Evolutionary conservation across 805 yeast species (phyloP).

Genomic region (Candida krabiensis): DNA sequence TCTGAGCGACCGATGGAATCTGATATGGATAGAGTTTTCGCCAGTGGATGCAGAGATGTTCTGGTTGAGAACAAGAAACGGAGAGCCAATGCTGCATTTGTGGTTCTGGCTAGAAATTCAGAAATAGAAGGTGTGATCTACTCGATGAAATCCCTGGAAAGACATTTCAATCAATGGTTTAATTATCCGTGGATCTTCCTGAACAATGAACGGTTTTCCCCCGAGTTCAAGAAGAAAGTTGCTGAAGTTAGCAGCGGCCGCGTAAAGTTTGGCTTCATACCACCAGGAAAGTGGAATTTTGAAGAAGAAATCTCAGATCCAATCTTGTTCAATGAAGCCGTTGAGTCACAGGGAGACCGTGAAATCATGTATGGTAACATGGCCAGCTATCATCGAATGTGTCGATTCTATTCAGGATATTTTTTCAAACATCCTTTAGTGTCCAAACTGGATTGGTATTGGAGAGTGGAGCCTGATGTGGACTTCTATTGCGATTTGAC

Average conservation of each 20-base stretch:
- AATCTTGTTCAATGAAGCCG: constrained; percentile 50
- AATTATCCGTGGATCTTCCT: constrained; percentile 90
- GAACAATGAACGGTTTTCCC: constrained; percentile 74
- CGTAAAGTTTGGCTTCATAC: constrained; percentile 72
- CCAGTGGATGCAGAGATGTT: constrained; percentile 34
- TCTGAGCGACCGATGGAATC: constrained; percentile 27
- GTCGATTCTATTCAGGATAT: constrained; percentile 84
- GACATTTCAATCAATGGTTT: constrained; percentile 92
- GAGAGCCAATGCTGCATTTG: constrained; percentile 80
- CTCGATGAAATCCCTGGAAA: constrained; percentile 73
- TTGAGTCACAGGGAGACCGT: constrained; percentile 78
- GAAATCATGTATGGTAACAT: constrained; percentile 80
- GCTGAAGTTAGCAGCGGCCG: constrained; percentile 52
- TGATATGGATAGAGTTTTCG: constrained; percentile 30
- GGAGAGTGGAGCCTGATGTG: constrained; percentile 95
- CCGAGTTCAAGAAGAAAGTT: constrained; percentile 59
- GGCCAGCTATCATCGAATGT: constrained; percentile 90
- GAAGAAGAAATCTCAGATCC: constrained; percentile 41
- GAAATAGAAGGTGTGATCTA: constrained; percentile 76
- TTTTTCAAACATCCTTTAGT: constrained; percentile 81
- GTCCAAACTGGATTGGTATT: constrained; percentile 78
- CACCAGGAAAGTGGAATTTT: constrained; percentile 67
- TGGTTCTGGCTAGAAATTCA: constrained; percentile 77
- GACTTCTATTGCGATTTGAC: constrained; percentile 88
- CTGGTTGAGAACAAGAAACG: constrained; percentile 21